A percentile compares a stretch with the other conserved stretches of the same genome.
Evolutionary conservation across 2,329 filamentous ascomycete genomes (phyloP).

Genomic region (Trichoderma asperellum): DNA sequence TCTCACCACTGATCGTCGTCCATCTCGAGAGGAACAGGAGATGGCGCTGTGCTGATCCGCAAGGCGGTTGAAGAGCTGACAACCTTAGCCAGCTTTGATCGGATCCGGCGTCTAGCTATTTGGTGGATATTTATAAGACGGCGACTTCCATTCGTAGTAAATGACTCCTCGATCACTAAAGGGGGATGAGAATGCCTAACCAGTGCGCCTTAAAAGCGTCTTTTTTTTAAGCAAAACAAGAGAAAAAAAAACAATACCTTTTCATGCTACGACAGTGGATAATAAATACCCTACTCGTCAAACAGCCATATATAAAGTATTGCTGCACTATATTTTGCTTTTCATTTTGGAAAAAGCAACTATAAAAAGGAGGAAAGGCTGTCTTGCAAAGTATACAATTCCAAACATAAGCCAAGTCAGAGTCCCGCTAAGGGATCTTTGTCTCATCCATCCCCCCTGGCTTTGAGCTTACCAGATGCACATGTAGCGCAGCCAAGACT

Average conservation of each 20-base stretch:
- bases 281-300: neutral
- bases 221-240: no score
- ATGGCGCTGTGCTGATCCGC: neutral
- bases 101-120: neutral
- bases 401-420: neutral
- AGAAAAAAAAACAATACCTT: no score
- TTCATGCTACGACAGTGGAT: neutral
- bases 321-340: neutral
- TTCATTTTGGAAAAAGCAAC: neutral
- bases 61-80: slow-evolving; percentile 1
- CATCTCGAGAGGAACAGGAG: neutral
- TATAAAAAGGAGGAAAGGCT: no score
- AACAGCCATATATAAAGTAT: neutral
- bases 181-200: neutral
- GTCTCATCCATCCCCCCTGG: slow-evolving; percentile 1
- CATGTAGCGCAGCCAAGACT: neutral
- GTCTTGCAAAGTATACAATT: neutral
- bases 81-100: neutral
- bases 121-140: neutral
- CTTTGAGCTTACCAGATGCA: slow-evolving; percentile 11
- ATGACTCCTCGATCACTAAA: neutral
- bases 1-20: neutral
- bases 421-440: neutral
- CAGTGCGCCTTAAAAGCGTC: neutral
- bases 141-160: neutral